These are phyloP conservation scores for Artemisia annua DNA, from an alignment of 129 eudicot genomes.

Conservation along the genomic window DNA sequence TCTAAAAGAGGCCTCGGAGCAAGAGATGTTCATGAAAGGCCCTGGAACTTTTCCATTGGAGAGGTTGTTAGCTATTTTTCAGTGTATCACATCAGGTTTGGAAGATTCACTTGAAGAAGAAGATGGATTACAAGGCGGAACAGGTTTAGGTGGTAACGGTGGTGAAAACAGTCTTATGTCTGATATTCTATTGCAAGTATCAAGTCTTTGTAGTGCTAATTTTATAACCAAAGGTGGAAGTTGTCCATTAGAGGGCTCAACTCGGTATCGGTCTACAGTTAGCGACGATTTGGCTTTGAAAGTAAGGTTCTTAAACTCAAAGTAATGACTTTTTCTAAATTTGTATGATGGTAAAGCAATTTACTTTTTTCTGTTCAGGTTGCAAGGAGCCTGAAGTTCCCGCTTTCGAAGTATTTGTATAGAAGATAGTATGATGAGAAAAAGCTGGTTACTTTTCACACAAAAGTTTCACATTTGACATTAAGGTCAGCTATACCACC, in stretches of 20 bases:
- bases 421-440: constrained; percentile 43
- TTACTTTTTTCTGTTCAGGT: constrained; percentile 50
- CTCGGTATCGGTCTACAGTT: constrained; percentile 76
- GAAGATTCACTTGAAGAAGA: constrained; percentile 54
- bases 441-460: not conserved
- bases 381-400: constrained; percentile 95
- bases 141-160: constrained; percentile 33
- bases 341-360: constrained; percentile 1
- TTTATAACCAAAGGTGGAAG: constrained; percentile 86
- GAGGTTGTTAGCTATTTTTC: constrained; percentile 84
- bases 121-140: constrained; percentile 27
- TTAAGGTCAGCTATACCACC: constrained; percentile 29
- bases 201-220: constrained; percentile 94
- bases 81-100: constrained; percentile 74
- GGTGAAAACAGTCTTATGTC: constrained; percentile 57
- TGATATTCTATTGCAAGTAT: constrained; percentile 76
- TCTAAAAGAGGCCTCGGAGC: constrained; percentile 70
- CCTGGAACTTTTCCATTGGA: constrained; percentile 97
- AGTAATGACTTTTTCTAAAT: not conserved
- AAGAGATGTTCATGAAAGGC: constrained; percentile 76
- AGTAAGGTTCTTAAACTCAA: constrained; percentile 36
- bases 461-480: not conserved
- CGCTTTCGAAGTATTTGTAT: constrained; percentile 79
- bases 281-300: constrained; percentile 79
- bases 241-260: constrained; percentile 91